Base-by-base conservation (phyloP, 768 basidiomycete species). In the Suillus bovinus region DNA sequence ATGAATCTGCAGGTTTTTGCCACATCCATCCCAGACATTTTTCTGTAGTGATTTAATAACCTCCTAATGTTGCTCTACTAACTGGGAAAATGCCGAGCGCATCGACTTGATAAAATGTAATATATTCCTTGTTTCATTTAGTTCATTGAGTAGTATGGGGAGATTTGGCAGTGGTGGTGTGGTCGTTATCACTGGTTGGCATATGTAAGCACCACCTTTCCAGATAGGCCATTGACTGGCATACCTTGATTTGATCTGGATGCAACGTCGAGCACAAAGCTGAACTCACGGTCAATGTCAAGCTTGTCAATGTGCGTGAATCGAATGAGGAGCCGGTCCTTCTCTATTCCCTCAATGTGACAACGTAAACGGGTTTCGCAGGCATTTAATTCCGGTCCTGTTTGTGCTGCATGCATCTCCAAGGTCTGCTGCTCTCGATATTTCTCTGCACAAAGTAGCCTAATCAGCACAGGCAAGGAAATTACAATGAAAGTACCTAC, bases 311-410 rank as follows among this genome's bases (percentile, higher is more conserved):
- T 70, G 61, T 84, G 76, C 11, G 82, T 81, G 72, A 94, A 94
- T 5, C 87, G 86, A 60, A 95, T 77, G 52, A 94, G 81, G 22
- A 95, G 80, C 53, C 85, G 82, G 71, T 91, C 88, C 39, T 79
- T 80, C 68, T 86, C 86, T 46, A 95, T 83, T 42, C 93, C 93
- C 72, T 95, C 92, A n/a, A 95, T 82, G 17, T 80, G 74, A 71
- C 86, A 90, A 17, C 82, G 81, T 36, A 92, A 75, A 38, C 78
- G 75, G 8, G 79, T 78, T 76, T 91, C 86, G 65, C 83, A 83
- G 16, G 75, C 80, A 3, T 76, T 73, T 29, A 91, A 75, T 66
- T 92, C 89, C 2, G 84, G 84, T 2, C 77, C 72, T 14, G 84
- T 72, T 36, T 76, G 78, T 10, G 82, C 79, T 33, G 85, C 84